Evolutionary conservation across 805 yeast genomes (phyloP).

Genomic region (Saccharomycopsis fermentans): DNA sequence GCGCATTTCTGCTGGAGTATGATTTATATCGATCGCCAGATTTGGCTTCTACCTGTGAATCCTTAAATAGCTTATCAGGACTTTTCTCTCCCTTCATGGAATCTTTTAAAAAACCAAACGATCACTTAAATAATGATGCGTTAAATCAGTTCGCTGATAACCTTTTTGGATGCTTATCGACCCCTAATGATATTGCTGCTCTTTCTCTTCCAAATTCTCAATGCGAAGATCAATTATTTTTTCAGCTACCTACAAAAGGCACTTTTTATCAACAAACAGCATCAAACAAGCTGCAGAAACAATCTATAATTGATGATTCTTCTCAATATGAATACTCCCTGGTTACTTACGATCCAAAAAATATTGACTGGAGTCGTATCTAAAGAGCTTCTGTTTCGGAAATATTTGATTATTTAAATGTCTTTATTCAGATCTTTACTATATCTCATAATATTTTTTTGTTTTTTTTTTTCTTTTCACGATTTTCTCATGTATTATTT

Average conservation of each 20-base stretch:
- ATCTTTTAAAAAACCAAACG: neutral
- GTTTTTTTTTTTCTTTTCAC: neutral
- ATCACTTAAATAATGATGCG: neutral
- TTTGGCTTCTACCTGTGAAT: neutral
- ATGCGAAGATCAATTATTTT: neutral
- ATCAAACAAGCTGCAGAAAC: neutral
- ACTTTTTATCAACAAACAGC: neutral
- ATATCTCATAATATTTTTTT: neutral
- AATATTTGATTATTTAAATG: neutral
- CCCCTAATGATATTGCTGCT: neutral
- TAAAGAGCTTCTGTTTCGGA: neutral
- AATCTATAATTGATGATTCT: neutral
- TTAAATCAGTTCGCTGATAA: neutral
- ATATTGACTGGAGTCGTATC: constrained; percentile 1
- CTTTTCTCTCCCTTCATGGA: neutral
- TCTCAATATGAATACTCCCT: neutral
- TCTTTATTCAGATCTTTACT: neutral
- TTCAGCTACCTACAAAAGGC: neutral
- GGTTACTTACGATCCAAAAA: neutral
- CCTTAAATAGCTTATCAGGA: neutral
- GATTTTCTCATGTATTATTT: neutral
- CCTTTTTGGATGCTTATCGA: neutral
- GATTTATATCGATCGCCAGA: neutral
- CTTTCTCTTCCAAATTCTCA: neutral
- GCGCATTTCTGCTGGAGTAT: neutral